Percentiles rank a stretch among this genome's conserved stretches.
Conservation (phyloP, 768 basidiomycete genomes). For the Trichaptum fuscoviolaceum region DNA sequence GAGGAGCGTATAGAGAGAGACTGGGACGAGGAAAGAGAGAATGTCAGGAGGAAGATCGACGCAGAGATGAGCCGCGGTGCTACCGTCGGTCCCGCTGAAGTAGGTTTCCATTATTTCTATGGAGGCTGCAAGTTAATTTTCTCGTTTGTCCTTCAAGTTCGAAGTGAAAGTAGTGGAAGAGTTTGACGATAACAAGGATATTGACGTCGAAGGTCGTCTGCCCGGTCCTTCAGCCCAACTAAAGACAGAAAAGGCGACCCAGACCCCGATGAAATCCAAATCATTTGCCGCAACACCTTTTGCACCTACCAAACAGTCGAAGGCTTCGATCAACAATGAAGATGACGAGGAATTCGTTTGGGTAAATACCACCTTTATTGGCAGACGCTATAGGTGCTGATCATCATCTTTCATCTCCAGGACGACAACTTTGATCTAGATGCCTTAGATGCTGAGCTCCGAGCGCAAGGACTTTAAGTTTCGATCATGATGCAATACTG, state of each 20-base stretch:
- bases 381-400: not conserved
- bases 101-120: not conserved
- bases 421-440: not conserved
- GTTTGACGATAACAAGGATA: not conserved
- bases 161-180: not conserved
- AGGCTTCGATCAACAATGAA: not conserved
- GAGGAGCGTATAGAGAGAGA: constrained; percentile 45
- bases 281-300: not conserved
- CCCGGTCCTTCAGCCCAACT: not conserved
- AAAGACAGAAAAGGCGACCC: not conserved
- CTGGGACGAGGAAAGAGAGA: constrained; percentile 36
- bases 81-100: not conserved
- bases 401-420: not conserved
- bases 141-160: not conserved
- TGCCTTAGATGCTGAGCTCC: not conserved
- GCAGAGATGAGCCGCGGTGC: not conserved
- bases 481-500: not conserved
- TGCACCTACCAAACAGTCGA: not conserved
- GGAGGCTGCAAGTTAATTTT: not conserved
- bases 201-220: not conserved
- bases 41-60: not conserved
- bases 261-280: not conserved
- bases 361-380: not conserved
- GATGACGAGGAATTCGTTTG: not conserved
- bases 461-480: not conserved